phyloP scores from a whole-genome alignment of 306 rosid genomes.

The Medicago lupulina region DNA sequence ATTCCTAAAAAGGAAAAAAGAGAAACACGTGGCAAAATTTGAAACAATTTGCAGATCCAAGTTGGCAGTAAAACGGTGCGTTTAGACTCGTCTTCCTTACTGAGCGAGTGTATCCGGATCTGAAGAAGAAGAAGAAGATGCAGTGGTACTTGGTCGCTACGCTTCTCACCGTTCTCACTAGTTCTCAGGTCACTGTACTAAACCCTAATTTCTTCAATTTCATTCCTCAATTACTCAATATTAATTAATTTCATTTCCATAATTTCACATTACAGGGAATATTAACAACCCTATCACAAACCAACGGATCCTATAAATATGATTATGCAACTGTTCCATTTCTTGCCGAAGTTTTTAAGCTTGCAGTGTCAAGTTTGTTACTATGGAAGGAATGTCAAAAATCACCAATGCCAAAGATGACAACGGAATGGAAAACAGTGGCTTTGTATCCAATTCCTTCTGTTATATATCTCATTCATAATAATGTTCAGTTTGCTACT shows the following conservation, averaged over 20 bases:
- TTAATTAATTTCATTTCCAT: conserved; percentile 23
- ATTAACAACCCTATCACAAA: conserved; percentile 86
- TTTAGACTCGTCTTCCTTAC: conserved; percentile 12
- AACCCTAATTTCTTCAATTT: conserved; percentile 33
- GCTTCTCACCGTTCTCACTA: conserved; percentile 57
- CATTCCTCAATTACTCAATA: not conserved
- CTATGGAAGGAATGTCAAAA: conserved; percentile 77
- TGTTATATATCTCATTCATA: conserved; percentile 77
- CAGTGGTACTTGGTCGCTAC: conserved; percentile 54
- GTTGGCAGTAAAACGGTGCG: conserved; percentile 38
- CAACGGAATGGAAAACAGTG: conserved; percentile 82
- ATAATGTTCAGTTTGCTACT: conserved; percentile 92
- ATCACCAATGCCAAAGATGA: conserved; percentile 73
- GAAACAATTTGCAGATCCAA: not conserved
- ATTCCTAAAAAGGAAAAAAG: too few species aligned
- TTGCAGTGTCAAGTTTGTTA: conserved; percentile 76
- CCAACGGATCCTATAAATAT: conserved; percentile 67
- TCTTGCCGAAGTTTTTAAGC: conserved; percentile 93
- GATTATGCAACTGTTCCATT: conserved; percentile 98
- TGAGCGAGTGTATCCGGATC: conserved; percentile 42
- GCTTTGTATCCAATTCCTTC: conserved; percentile 85
- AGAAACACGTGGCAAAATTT: not conserved
- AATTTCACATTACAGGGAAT: conserved; percentile 65
- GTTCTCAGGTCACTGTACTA: conserved; percentile 50
- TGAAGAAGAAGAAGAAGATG: conserved; percentile 48